These are phyloP conservation scores for Coprinellus aureogranulatus DNA, from an alignment of 768 basidiomycete species.

Conservation along the genomic window DNA sequence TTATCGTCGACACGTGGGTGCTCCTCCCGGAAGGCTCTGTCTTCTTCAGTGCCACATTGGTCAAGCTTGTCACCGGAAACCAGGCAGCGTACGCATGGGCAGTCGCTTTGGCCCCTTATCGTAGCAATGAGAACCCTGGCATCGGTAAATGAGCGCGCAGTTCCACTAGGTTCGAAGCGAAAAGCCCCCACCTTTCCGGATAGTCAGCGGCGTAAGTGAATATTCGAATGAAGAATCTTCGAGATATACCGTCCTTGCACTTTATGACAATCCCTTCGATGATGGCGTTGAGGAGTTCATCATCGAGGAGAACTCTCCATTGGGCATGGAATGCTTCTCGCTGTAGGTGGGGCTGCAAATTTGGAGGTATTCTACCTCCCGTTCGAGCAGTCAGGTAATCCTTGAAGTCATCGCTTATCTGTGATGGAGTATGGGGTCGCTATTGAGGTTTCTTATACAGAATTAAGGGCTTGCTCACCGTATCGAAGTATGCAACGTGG, in stretches of 20 bases:
- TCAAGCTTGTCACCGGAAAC: no score
- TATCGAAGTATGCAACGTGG: conserved; percentile 37
- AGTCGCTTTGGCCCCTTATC: no score
- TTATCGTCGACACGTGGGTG: no score
- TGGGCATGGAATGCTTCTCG: conserved; percentile 2
- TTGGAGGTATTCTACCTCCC: not conserved
- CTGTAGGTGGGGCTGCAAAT: not conserved
- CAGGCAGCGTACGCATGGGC: no score
- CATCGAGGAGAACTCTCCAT: conserved; percentile 4
- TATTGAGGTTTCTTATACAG: no score
- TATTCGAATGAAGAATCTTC: conserved; percentile 1
- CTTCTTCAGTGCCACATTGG: no score
- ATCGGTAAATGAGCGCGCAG: not conserved
- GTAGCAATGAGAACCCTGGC: no score
- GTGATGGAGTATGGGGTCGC: not conserved
- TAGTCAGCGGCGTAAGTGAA: conserved; percentile 11
- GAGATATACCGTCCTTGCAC: not conserved
- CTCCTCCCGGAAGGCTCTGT: no score
- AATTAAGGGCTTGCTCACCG: no score
- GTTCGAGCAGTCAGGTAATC: not conserved
- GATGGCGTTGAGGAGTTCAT: conserved; percentile 1
- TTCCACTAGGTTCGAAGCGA: no score
- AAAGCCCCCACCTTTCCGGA: conserved; percentile 6
- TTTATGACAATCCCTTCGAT: conserved; percentile 1
- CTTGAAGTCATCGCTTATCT: conserved; percentile 9